A percentile compares a stretch with the other conserved stretches of the same genome.
These are phyloP conservation scores for Coniella vitis DNA, from an alignment of 2,329 filamentous ascomycete genomes.

Conservation along the genomic window DNA sequence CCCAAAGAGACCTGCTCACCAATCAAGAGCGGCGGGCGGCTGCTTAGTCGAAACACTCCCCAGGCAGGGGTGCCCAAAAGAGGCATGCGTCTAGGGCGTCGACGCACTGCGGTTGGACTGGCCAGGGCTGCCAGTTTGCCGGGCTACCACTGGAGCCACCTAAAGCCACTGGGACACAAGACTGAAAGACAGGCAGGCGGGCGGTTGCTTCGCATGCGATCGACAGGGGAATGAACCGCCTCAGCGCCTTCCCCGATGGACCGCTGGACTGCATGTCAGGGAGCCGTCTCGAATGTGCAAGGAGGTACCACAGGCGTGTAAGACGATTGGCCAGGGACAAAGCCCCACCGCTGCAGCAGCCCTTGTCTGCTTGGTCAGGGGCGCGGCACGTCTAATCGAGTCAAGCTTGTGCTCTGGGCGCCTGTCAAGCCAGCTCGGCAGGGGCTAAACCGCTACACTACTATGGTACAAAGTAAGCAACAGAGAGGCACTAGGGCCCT, in stretches of 20 bases:
- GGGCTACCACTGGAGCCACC: neutral
- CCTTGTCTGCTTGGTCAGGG: constrained; percentile 4
- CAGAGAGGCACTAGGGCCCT: no score
- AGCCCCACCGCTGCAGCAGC: neutral
- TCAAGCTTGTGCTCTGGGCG: neutral
- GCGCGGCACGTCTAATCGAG: neutral
- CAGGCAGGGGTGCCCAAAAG: neutral
- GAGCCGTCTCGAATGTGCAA: constrained; percentile 1
- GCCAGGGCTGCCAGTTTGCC: neutral
- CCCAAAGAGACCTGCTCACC: neutral
- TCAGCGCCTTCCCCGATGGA: no score
- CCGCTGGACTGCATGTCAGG: neutral
- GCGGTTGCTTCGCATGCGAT: neutral
- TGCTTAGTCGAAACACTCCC: neutral
- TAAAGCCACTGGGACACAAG: neutral
- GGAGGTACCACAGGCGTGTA: constrained; percentile 1
- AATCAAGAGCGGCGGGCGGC: neutral
- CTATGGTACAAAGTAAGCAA: no score
- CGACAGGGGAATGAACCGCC: constrained; percentile 6
- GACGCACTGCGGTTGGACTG: neutral
- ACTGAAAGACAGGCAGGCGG: no score
- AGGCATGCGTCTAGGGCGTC: neutral
- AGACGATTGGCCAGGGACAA: constrained; percentile 3
- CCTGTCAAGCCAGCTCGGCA: neutral
- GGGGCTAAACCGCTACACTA: neutral